Base-by-base conservation (phyloP, 441 rosid genomes). In the Omphalea diandra region DNA sequence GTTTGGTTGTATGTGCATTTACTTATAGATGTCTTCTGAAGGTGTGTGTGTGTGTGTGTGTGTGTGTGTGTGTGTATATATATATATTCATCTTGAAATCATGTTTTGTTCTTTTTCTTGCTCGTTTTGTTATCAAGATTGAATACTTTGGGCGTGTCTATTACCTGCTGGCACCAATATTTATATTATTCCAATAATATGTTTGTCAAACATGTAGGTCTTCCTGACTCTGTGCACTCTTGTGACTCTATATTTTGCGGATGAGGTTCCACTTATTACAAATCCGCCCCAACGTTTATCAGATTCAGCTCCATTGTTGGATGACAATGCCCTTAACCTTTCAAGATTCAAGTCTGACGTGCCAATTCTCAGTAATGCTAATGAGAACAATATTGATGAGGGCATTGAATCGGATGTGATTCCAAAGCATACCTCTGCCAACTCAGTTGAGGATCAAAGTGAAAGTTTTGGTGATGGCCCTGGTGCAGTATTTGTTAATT, bases 401-500 rank as follows among this genome's bases (percentile, higher is more conserved):
- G 76, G 75, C 55, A 64, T 57, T 71, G 85, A 89, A 72, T 73
- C 0, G 60, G 78, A 81, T 70, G 35, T 70, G 69, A 74, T 73
- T 71, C 69, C 41, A 43, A 83, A 72, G 46, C 82, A 69, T 81
- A 52, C 54, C 33, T 27, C 29, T 14, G 33, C 59, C 46, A 76
- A 82, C 64, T 76, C 88, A 38, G 76, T 58, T 59, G 89, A 70
- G 24, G 77, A 78, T 79, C 82, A 81, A 66, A 81, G 80, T 78
- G 91, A 80, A 56, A 77, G 64, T 80, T 76, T 82, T 41, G 73
- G 56, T 75, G 96, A 92, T 81, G 88, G 98, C 52, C 97, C 98
- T 75, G 96, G 94, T 76, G 96, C 96, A 67, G 94, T 92, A 50
- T 38, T 94, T 67, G 98, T 94, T 69, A 92, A 94, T 79, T 80